These are phyloP conservation scores for Pestalotiopsis sp. DNA, from an alignment of 2,329 filamentous ascomycete species.

Conservation along the genomic window DNA sequence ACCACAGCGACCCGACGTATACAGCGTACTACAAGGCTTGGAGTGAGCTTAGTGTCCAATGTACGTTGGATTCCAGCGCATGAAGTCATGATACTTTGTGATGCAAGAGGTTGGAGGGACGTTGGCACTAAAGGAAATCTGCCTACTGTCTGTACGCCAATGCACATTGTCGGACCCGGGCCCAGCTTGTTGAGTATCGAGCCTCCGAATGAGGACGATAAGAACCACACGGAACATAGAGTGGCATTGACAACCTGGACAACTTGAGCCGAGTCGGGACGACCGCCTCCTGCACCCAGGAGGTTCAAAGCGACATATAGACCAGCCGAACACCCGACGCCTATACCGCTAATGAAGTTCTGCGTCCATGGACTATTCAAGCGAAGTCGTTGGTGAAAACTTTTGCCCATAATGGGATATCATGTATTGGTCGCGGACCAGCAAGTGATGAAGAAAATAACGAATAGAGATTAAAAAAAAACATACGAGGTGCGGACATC, in stretches of 20 bases:
- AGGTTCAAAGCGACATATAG: constrained; percentile 13
- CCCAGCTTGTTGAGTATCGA: constrained; percentile 27
- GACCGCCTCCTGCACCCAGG: constrained; percentile 28
- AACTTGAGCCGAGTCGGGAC: constrained; percentile 24
- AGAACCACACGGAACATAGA: constrained; percentile 29
- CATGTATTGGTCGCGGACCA: neutral
- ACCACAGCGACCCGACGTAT: constrained; percentile 29
- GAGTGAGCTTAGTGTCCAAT: neutral
- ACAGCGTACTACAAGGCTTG: constrained; percentile 19
- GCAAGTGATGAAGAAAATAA: neutral
- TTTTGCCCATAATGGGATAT: neutral
- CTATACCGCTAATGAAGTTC: constrained; percentile 9
- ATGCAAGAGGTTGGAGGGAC: neutral
- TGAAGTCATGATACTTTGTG: neutral
- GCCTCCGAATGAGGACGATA: constrained; percentile 25
- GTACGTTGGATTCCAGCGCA: no score
- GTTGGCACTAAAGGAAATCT: no score
- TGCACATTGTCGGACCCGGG: constrained; percentile 20
- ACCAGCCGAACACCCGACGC: constrained; percentile 4
- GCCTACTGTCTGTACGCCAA: constrained; percentile 19
- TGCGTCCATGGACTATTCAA: constrained; percentile 1
- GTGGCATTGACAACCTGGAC: constrained; percentile 28
- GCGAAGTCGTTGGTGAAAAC: neutral
- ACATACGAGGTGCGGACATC: neutral
- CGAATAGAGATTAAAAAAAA: neutral